Evolutionary conservation across 1,139 yeast genomes (phyloP).

Genomic region (Debaryomyces subglobosus): DNA sequence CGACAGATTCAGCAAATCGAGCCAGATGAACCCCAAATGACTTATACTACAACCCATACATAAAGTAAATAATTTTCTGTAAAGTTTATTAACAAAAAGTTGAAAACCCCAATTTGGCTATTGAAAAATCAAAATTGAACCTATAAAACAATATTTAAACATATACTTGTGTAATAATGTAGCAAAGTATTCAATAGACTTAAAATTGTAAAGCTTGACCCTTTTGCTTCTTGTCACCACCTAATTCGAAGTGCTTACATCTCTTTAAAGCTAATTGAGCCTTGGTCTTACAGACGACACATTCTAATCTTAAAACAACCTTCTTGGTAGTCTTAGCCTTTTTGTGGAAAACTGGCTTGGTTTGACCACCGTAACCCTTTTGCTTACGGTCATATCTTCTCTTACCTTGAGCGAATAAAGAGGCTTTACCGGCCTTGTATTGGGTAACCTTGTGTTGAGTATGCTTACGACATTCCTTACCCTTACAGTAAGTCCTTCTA

Average conservation of each 20-base stretch:
- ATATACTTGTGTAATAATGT: slow-evolving; percentile 7
- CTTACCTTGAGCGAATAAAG: slow-evolving; percentile 99
- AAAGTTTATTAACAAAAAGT: slow-evolving; percentile 12
- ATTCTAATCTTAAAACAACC: slow-evolving; percentile 99
- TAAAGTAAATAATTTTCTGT: slow-evolving; percentile 1
- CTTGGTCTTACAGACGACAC: slow-evolving; percentile 98
- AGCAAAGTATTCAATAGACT: slow-evolving; percentile 23
- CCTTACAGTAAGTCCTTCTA: slow-evolving; percentile 99
- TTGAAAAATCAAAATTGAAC: slow-evolving; percentile 8
- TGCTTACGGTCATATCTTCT: slow-evolving; percentile 99
- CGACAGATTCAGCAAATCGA: not conserved
- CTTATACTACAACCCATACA: not conserved
- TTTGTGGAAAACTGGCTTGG: slow-evolving; percentile 99
- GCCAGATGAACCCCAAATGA: not conserved
- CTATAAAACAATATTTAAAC: slow-evolving; percentile 12
- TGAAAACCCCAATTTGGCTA: slow-evolving; percentile 9
- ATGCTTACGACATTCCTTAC: slow-evolving; percentile 99
- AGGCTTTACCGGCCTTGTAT: slow-evolving; percentile 99
- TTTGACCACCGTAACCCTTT: slow-evolving; percentile 99
- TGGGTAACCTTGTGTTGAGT: slow-evolving; percentile 99
- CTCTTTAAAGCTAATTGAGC: slow-evolving; percentile 98
- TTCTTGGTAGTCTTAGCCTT: slow-evolving; percentile 99
- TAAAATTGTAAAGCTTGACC: slow-evolving; percentile 97
- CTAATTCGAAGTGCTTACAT: slow-evolving; percentile 99
- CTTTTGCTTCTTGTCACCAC: slow-evolving; percentile 99